These are phyloP conservation scores for Trifolium subterraneum DNA, from an alignment of 306 rosid species.

Conservation along the genomic window DNA sequence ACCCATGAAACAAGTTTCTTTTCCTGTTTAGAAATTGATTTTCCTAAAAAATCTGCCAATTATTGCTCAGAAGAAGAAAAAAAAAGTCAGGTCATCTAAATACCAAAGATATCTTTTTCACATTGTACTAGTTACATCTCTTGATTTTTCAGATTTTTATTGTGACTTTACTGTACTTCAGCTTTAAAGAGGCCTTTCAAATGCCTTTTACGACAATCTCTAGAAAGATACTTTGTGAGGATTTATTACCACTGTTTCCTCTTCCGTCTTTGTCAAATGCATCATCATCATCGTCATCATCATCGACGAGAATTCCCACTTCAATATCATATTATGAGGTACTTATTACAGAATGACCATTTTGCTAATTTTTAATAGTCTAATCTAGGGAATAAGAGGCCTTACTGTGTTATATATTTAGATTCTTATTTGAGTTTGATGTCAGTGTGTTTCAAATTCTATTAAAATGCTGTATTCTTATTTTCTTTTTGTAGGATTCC, in stretches of 20 bases:
- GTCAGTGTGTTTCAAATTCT: slow-evolving; percentile 26
- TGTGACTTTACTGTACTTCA: slow-evolving; percentile 48
- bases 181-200: slow-evolving; percentile 92
- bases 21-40: slow-evolving; percentile 33
- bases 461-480: slow-evolving; percentile 15
- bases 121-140: slow-evolving; percentile 25
- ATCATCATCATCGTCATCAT: slow-evolving; percentile 31
- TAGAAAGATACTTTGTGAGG: slow-evolving; percentile 75
- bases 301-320: slow-evolving; percentile 56
- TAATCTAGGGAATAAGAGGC: slow-evolving; percentile 29
- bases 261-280: slow-evolving; percentile 54
- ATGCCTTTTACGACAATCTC: slow-evolving; percentile 88
- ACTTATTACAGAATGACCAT: slow-evolving; percentile 35
- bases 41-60: slow-evolving; percentile 17
- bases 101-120: slow-evolving; percentile 30
- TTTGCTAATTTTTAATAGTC: slow-evolving; percentile 13
- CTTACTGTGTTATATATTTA: slow-evolving; percentile 29
- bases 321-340: slow-evolving; percentile 92
- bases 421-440: slow-evolving; percentile 25
- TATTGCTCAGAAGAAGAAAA: slow-evolving; percentile 16
- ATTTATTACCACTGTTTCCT: slow-evolving; percentile 75
- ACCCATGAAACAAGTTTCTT: slow-evolving; percentile 16
- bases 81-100: slow-evolving; percentile 30
- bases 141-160: slow-evolving; percentile 36
- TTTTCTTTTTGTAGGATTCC: slow-evolving; percentile 57